Base-by-base conservation (phyloP, 140 eudicot species). In the Ambrosia hybrid region DNA sequence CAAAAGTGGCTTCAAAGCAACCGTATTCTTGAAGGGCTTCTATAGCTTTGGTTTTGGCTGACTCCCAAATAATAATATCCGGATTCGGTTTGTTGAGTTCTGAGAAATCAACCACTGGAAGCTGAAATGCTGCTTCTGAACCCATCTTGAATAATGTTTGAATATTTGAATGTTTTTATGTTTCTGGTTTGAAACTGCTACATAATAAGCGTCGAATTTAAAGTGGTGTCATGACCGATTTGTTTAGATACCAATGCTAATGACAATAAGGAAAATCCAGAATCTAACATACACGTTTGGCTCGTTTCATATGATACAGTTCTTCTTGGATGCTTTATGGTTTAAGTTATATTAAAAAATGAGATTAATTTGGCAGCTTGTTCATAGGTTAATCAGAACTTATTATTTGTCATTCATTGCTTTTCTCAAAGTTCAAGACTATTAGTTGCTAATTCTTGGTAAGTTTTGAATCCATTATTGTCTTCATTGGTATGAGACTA, bases 41-140 rank as follows among this genome's bases (percentile, higher is more conserved):
- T 13, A 67, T 15, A 4, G 59, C 73, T 65, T 52, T 65, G 15
- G 55, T 15, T 34, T 72, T 65, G 6, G 83, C 73, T 7, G 64
- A 56, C 15, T 65, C 65, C 78, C 83, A 78, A 1, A 72, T 55
- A 33, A 55, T 45, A 8, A 33, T n/a, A 52, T 59, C 83, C 9
- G 74, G 65, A 36, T 72, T 9, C 4, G 62, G 26, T 43, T 9
- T 63, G 59, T 72, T 49, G 21, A 65, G 34, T 0, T 59, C 4
- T 36, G 83, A 78, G 74, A 78, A 78, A 73, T 73, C 70, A 55
- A 78, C 73, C 21, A 57, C 39, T 17, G 78, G 83, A 37, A 78
- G 78, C 70, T 77, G 81, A 77, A 71, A 77, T 70, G 72, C 51
- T 60, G 81, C 65, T 69, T 77, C 81, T 60, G 72, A 77, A 62